Conservation (phyloP, 306 rosid genomes). For the Inga laurina region DNA sequence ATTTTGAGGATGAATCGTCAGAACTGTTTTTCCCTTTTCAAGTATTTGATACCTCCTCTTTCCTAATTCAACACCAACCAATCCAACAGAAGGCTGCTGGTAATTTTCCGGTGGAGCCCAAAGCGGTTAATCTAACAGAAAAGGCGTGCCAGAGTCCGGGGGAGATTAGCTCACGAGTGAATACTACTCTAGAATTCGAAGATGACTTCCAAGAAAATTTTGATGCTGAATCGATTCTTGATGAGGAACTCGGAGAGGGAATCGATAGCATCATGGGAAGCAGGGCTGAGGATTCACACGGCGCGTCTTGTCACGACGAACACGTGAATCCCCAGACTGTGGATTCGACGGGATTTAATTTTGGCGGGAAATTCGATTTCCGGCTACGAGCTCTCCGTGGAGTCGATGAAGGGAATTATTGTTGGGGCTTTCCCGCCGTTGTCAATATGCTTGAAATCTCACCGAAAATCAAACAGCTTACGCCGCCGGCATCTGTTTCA, state of each 20-base stretch:
- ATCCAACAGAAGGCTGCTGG: constrained; percentile 32
- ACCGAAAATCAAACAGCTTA: constrained; percentile 42
- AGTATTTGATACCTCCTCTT: constrained; percentile 35
- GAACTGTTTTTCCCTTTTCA: constrained; percentile 60
- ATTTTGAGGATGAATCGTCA: constrained; percentile 37
- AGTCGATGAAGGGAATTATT: constrained; percentile 44
- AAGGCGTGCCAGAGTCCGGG: constrained; percentile 48
- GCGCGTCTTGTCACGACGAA: background rate
- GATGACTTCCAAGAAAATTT: constrained; percentile 46
- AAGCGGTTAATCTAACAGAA: constrained; percentile 31
- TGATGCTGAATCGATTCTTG: constrained; percentile 68
- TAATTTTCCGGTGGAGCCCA: constrained; percentile 33
- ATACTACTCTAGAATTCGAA: constrained; percentile 31
- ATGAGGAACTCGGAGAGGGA: constrained; percentile 71
- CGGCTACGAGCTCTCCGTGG: constrained; percentile 56
- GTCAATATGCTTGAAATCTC: constrained; percentile 66
- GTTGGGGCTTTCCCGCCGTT: constrained; percentile 57
- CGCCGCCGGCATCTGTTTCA: background rate
- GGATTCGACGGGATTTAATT: constrained; percentile 27
- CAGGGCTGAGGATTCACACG: constrained; percentile 25
- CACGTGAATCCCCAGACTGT: background rate
- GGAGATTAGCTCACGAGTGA: constrained; percentile 44
- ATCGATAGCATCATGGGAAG: constrained; percentile 77
- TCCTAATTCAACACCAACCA: constrained; percentile 35
- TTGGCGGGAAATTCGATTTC: constrained; percentile 53